Conservation (phyloP, 768 basidiomycete genomes). For the Pisolithus sp. region DNA sequence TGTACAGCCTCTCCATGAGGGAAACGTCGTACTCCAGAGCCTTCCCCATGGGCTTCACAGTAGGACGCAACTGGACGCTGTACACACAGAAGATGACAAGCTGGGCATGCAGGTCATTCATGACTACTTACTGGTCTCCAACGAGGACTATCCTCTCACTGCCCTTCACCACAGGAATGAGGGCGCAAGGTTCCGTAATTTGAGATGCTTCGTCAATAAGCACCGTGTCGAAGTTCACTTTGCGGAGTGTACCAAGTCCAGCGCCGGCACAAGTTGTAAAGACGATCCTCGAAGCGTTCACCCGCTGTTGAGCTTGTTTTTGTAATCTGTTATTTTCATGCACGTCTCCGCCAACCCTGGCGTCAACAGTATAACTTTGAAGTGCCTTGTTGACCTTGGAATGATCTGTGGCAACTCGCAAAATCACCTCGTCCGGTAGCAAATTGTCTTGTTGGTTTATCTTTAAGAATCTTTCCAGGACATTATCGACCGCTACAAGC, state of each 20-base stretch:
- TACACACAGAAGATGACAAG: background rate
- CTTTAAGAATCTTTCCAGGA: conserved; percentile 54
- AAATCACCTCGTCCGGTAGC: conserved; percentile 50
- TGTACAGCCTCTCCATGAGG: conserved; percentile 55
- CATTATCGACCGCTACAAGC: conserved; percentile 62
- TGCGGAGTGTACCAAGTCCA: conserved; percentile 51
- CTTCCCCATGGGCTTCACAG: conserved; percentile 52
- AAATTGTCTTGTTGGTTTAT: conserved; percentile 39
- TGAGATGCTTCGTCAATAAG: conserved; percentile 70
- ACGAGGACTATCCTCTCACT: conserved; percentile 52
- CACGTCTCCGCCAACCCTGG: conserved; percentile 51
- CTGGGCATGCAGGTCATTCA: background rate
- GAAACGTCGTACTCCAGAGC: conserved; percentile 55
- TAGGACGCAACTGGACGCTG: conserved; percentile 65
- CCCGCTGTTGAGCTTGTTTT: conserved; percentile 52
- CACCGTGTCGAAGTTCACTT: conserved; percentile 51
- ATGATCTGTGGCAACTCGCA: conserved; percentile 62
- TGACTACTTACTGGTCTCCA: conserved; percentile 56
- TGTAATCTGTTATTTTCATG: conserved; percentile 52
- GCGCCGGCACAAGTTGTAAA: conserved; percentile 66
- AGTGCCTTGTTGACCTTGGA: conserved; percentile 53
- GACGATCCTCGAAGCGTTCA: conserved; percentile 49
- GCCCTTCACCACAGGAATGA: conserved; percentile 65
- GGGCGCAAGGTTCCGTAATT: conserved; percentile 57
- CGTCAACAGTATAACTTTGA: conserved; percentile 57